Percentiles rank a stretch among this genome's conserved stretches.
These are phyloP conservation scores for Murraya paniculata DNA, from an alignment of 345 rosid species.

Conservation along the genomic window DNA sequence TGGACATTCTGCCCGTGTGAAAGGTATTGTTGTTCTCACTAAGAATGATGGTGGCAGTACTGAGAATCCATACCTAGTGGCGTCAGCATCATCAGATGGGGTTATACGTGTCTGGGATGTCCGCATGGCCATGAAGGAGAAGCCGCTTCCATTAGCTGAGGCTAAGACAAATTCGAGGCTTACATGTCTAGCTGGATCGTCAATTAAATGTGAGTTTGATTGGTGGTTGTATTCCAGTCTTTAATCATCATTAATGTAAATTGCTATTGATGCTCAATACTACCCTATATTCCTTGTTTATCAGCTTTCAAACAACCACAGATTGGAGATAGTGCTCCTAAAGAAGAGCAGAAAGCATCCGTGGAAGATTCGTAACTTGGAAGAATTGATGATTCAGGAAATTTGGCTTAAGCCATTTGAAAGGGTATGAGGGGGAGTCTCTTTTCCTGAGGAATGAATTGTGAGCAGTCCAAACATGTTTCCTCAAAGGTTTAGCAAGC, in stretches of 20 bases:
- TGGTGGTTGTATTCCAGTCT: neutral
- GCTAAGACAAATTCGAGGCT: slow-evolving; percentile 78
- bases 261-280: neutral
- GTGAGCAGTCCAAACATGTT: neutral
- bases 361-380: slow-evolving; percentile 4
- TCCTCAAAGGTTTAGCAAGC: neutral
- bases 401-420: neutral
- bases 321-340: slow-evolving; percentile 20
- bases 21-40: slow-evolving; percentile 75
- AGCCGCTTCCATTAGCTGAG: slow-evolving; percentile 75
- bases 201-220: slow-evolving; percentile 55
- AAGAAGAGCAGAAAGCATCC: slow-evolving; percentile 19
- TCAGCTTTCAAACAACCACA: slow-evolving; percentile 32
- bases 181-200: slow-evolving; percentile 89
- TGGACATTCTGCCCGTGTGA: slow-evolving; percentile 83
- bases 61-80: slow-evolving; percentile 67
- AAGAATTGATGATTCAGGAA: neutral
- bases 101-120: slow-evolving; percentile 91
- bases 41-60: slow-evolving; percentile 36
- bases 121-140: slow-evolving; percentile 63
- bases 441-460: neutral
- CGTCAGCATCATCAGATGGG: slow-evolving; percentile 94
- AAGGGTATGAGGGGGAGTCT: neutral
- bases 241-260: neutral
- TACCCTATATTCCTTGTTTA: neutral